Base-by-base conservation (phyloP, 192 early-diverging fungal genomes). In the Fimicolochytrium jonesii region DNA sequence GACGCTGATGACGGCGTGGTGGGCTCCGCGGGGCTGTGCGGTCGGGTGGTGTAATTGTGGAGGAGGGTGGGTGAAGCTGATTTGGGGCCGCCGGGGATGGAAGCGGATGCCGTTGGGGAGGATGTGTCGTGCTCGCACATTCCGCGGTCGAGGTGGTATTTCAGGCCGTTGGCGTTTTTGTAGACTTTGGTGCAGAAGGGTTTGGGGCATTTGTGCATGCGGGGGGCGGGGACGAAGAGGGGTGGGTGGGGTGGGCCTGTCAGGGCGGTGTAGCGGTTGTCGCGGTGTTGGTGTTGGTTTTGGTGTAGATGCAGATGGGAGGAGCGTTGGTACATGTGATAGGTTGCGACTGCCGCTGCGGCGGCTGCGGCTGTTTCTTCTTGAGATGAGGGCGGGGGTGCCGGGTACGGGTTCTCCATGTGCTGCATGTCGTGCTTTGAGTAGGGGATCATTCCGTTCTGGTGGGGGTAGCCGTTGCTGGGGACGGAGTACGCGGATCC, bases 141-240 rank as follows among this genome's bases (percentile, higher is more conserved):
- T 18, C 94, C 93, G 59, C 90, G 89, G 49, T 87, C 77, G 54
- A 94, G 87, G 70, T 96, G 95, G 71, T 98, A 96, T 72, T 98
- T 98, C 51, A 96, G 83, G 7, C 94, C 94, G 61, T 93, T 93
- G 36, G 92, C 87, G 73, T 97, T 96, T 74, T 97, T 97, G 77
- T 97, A 97, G 11, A 88, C 84, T 48, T 78, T 70, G 18, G 64
- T 41, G 58, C 67, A 74, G 31, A 29, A 48, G 29, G 55, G 44
- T 35, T 57, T 39, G 17, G 67, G 67, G 50, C 67, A 73, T 25
- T 33, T 34, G 41, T 70, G 69, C 41, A 50, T 34, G 6, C 15
- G 3, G 26, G 43, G 18, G 15, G 23, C 4, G 43, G 43, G 23
- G 37, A 39, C 7, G 17, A 39, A 10, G 17, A 39, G 37, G 17